Evolutionary conservation across 495 filamentous ascomycete species (phyloP).

Genomic region (Friedmanniomyces endolithicus): DNA sequence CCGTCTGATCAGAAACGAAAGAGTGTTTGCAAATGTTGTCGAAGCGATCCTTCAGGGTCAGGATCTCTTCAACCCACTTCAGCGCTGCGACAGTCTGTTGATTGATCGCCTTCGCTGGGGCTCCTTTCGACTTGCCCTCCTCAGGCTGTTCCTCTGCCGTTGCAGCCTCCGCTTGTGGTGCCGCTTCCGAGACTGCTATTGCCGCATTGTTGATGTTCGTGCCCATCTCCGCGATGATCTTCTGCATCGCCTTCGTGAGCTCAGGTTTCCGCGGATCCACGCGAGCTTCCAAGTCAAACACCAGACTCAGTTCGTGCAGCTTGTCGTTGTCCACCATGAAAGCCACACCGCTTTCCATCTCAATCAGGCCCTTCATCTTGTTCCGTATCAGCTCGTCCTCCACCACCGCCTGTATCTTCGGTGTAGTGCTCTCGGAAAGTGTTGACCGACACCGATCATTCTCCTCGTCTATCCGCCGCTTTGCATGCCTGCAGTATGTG

Average conservation of each 20-base stretch:
- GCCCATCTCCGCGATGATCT: conserved; percentile 68
- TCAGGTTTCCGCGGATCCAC: conserved; percentile 65
- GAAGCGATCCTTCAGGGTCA: conserved; percentile 82
- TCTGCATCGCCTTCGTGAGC: conserved; percentile 56
- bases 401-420: conserved; percentile 65
- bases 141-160: conserved; percentile 22
- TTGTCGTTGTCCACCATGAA: conserved; percentile 88
- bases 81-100: conserved; percentile 70
- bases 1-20: conserved; percentile 59
- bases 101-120: conserved; percentile 37
- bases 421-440: conserved; percentile 52
- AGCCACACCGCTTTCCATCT: conserved; percentile 71
- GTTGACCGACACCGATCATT: conserved; percentile 67
- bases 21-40: conserved; percentile 59
- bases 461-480: conserved; percentile 66
- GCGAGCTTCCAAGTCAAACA: conserved; percentile 64
- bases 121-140: conserved; percentile 23
- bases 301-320: conserved; percentile 56
- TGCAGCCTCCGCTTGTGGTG: neutral
- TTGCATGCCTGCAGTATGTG: conserved; percentile 68
- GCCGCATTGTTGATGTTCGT: conserved; percentile 65
- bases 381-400: conserved; percentile 66
- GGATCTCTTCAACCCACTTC: conserved; percentile 87
- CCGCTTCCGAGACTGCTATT: conserved; percentile 26
- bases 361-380: conserved; percentile 69